A percentile compares a stretch with the other conserved stretches of the same genome.
phyloP scores from a whole-genome alignment of 2,329 filamentous ascomycete genomes.

The Claviceps spartinae region DNA sequence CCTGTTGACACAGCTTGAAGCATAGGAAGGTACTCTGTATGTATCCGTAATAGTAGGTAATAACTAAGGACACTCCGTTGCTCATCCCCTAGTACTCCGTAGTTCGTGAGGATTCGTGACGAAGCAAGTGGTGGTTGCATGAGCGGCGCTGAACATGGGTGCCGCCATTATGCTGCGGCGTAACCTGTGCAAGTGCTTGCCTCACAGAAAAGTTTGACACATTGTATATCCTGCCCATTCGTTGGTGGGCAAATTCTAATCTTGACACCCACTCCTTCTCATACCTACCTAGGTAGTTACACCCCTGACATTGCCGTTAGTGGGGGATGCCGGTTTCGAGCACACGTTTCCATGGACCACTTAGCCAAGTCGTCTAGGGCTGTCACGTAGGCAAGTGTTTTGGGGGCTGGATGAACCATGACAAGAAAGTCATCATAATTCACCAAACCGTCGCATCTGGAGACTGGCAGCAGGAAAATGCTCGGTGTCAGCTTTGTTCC shows the following conservation, averaged over 20 bases:
- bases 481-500: background rate
- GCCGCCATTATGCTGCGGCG: conserved; percentile 7
- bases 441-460: conserved; percentile 5
- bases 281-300: background rate
- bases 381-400: background rate
- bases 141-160: conserved; percentile 7
- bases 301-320: conserved; percentile 2
- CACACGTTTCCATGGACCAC: conserved; percentile 1
- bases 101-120: conserved; percentile 8
- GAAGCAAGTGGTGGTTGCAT: conserved; percentile 8
- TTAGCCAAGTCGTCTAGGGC: conserved; percentile 1
- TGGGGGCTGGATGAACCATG: conserved; percentile 2
- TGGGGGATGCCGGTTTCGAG: conserved; percentile 4
- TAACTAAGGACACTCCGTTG: conserved; percentile 1
- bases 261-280: conserved; percentile 3
- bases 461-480: background rate
- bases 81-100: conserved; percentile 6
- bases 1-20: conserved; percentile 6
- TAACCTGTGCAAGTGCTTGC: conserved; percentile 7
- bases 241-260: conserved; percentile 5
- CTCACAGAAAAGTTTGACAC: conserved; percentile 6
- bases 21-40: conserved; percentile 1
- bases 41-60: conserved; percentile 2
- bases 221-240: conserved; percentile 2
- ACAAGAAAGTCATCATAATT: conserved; percentile 1